phyloP scores from a whole-genome alignment of 345 rosid species.

The Aegle marmelos region DNA sequence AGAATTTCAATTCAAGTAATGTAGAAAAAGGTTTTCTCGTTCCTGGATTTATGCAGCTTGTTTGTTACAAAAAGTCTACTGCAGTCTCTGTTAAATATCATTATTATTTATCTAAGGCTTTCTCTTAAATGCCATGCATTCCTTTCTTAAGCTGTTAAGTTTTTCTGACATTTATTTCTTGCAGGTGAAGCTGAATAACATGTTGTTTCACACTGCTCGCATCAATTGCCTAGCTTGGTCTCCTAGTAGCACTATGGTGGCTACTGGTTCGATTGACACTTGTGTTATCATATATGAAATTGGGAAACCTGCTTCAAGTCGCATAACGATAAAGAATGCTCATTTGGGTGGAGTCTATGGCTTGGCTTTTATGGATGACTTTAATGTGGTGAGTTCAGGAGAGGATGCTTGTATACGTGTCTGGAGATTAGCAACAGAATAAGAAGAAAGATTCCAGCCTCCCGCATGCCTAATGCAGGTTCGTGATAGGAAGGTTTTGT shows the following conservation, averaged over 20 bases:
- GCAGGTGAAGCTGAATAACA: constrained; percentile 75
- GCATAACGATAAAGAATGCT: constrained; percentile 61
- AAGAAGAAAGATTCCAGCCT: neutral
- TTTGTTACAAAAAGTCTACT: neutral
- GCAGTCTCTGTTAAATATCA: neutral
- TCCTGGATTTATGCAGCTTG: neutral
- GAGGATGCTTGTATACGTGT: constrained; percentile 71
- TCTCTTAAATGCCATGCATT: neutral
- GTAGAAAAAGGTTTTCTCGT: neutral
- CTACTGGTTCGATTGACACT: constrained; percentile 74
- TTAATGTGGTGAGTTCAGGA: constrained; percentile 56
- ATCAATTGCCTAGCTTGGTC: constrained; percentile 81
- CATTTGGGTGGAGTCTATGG: constrained; percentile 76
- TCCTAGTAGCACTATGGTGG: constrained; percentile 60
- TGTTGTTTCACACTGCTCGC: constrained; percentile 74
- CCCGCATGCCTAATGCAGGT: neutral
- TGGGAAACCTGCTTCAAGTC: constrained; percentile 62
- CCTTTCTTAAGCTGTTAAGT: neutral
- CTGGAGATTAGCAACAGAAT: constrained; percentile 43
- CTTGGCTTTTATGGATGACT: constrained; percentile 49
- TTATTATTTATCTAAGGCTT: neutral
- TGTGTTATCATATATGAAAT: constrained; percentile 62
- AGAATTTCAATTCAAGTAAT: neutral
- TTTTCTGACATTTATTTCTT: neutral
- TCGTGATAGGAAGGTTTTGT: neutral